Evolutionary conservation across 352 stramenopile species (phyloP), one percentile per base, ranked within the genome.

Genomic region (Globisporangium cylindrosporum): DNA sequence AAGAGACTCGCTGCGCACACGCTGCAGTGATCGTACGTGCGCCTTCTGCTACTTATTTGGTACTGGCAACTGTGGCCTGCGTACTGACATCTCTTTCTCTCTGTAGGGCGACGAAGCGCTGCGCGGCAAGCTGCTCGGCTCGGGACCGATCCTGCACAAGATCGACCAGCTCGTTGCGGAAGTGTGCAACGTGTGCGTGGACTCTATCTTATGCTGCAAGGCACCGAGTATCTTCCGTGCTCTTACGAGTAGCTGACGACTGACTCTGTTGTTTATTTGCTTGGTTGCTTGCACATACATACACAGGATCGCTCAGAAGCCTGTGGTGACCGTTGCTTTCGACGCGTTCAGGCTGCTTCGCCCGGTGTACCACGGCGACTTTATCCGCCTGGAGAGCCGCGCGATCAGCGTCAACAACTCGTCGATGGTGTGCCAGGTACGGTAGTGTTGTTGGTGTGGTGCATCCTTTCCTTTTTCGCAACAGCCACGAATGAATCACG

Each of bases 141-240:
- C 79, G 14, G 80, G 80, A 2, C 80, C 76, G 29, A 76, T 88
- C 41, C 67, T 88, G 58, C 77, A 84, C 67, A 76, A 77, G 62
- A 77, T 88, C 58, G 77, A 85, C 61, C 72, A 74, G 38, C 73
- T 87, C 51, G 75, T 72, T 8, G 73, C 77, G 14, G 71, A 74
- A 53, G 74, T 82, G 24, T 69, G 67, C 54, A 54, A 51, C 49
- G 67, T 71, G 66, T 70, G 29, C 58, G 65, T 65, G 34, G 12
- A 15, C 20, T 7, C 27, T 32, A 4, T 2, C 24, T 36, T 10
- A 14, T 8, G 14, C 27, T 38, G 3, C 9, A 9, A 3, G 22
- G 9, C 22, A 18, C 6, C 9, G 10, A 22, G 43, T 22, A 18
- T 9, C 6, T 12, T 5, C 20, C 4, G 27, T 14, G 6, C 41